Conservation (phyloP, 805 yeast genomes). For the Trichomonascus vanleenenianus region DNA sequence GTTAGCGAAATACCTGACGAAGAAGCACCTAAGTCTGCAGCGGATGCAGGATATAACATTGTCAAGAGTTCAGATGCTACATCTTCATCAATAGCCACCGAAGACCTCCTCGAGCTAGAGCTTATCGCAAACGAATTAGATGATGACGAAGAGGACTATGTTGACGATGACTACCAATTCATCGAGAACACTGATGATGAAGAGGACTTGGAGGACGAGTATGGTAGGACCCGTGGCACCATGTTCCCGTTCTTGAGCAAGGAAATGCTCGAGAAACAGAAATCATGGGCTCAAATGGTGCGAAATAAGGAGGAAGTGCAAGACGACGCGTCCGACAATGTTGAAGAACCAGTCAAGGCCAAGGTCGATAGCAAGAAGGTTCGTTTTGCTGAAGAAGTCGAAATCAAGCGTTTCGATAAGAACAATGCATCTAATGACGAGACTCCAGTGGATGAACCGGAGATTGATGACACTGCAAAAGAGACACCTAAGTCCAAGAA, state of each 20-base stretch:
- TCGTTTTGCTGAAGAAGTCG: constrained; percentile 43
- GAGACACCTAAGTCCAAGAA: constrained; percentile 11
- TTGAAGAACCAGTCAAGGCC: neutral
- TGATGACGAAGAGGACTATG: constrained; percentile 16
- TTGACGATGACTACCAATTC: constrained; percentile 42
- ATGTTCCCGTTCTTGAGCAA: constrained; percentile 2
- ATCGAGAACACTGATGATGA: constrained; percentile 37
- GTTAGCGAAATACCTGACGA: too few relatives aligned
- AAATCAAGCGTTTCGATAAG: constrained; percentile 49
- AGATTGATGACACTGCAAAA: constrained; percentile 6
- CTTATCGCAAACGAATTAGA: constrained; percentile 17
- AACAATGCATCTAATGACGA: neutral
- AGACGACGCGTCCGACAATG: neutral
- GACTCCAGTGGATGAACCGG: constrained; percentile 1
- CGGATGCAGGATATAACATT: neutral
- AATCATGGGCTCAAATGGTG: constrained; percentile 2
- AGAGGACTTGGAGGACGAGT: constrained; percentile 32
- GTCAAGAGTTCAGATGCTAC: neutral
- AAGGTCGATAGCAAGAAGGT: constrained; percentile 2
- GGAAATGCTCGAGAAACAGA: constrained; percentile 3
- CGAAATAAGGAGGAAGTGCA: neutral
- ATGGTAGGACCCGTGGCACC: constrained; percentile 26
- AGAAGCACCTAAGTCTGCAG: neutral
- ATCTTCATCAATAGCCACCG: constrained; percentile 5
- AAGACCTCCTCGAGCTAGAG: constrained; percentile 26